Percentiles rank a stretch among this genome's conserved stretches.
These are phyloP conservation scores for Globisporangium heterothallicum DNA, from an alignment of 352 stramenopile species.

Conservation along the genomic window DNA sequence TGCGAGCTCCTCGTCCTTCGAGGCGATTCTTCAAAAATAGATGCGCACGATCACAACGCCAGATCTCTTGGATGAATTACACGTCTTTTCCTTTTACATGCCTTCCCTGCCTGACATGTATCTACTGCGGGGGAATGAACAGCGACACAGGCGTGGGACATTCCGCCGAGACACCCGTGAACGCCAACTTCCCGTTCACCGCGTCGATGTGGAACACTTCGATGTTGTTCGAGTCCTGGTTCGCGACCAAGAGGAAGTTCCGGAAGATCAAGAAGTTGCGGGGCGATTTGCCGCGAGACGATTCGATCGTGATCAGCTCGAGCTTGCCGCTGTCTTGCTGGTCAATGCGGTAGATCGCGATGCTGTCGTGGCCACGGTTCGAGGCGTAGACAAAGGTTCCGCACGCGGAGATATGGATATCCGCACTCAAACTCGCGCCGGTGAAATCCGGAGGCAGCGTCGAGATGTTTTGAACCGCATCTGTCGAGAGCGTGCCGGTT, in stretches of 20 bases:
- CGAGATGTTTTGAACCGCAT: conserved; percentile 56
- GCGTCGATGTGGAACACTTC: conserved; percentile 36
- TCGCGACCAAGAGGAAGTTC: conserved; percentile 31
- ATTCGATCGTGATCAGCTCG: conserved; percentile 18
- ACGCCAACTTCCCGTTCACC: conserved; percentile 24
- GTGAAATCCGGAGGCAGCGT: conserved; percentile 48
- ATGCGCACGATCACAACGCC: too few species aligned
- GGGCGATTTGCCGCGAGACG: conserved; percentile 26
- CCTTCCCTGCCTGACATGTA: too few species aligned
- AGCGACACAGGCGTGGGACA: conserved; percentile 42
- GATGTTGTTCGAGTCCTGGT: conserved; percentile 47
- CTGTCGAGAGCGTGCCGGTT: conserved; percentile 34
- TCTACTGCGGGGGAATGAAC: conserved; percentile 13
- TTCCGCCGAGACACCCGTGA: conserved; percentile 21
- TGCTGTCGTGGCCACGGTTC: conserved; percentile 38
- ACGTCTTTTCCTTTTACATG: background rate
- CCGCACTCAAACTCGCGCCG: conserved; percentile 24
- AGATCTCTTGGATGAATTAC: too few species aligned
- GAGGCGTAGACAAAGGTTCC: conserved; percentile 40
- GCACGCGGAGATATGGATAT: conserved; percentile 28
- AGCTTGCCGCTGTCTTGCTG: conserved; percentile 14
- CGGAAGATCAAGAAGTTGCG: conserved; percentile 30
- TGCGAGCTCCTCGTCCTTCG: too few species aligned
- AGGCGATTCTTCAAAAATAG: too few species aligned
- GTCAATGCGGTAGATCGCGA: conserved; percentile 29